Evolutionary conservation across 495 filamentous ascomycete species (phyloP), one percentile per base, ranked within the genome.

Genomic region (Trichocladium antarcticum): DNA sequence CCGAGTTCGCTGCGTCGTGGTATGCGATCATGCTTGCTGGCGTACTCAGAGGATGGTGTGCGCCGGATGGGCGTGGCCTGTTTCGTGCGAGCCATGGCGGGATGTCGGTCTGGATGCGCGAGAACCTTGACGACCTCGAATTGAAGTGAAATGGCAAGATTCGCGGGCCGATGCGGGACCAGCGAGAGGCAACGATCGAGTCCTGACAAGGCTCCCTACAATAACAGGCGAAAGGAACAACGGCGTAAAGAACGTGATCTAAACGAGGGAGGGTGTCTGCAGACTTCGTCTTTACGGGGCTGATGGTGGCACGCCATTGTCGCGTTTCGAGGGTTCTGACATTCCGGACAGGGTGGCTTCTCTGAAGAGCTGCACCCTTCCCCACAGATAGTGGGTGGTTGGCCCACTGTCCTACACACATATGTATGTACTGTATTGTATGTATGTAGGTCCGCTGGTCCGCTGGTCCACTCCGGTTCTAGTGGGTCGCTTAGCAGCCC

Each of bases 21-120:
- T 21, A 55, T 60, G 37, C 57, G 42, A 29, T 68, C 66, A 32
- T 62, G 61, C 45, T 62, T 66, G 45, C 68, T 65, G 32, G 66
- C 66, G 56, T 79, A 76, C 51, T 84, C 77, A 10, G 79, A 83
- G 11, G 83, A 86, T 1, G 76, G 67, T 45, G 77, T 74, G 60
- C 83, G 74, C 61, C 80, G 79, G 39, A 84, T 58, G 11, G 84
- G 83, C 47, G 73, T 72, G 34, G 76, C 60, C 69, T 85, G 82
- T 62, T 89, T 88, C 49, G 73, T 73, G 53, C 84, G 77, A 51
- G 82, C 83, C 84, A 89, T 89, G 50, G 45, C 42, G 28, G 11
- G n/a, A 21, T 6, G 41, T 41, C 15, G 12, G 19, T 5, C 28
- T 16, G 15, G 6, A 29, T 31, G 36, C 15, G 22, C 38, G 34